phyloP scores from a whole-genome alignment of 352 stramenopile genomes.

The Thalassiosira livingstoniorum region DNA sequence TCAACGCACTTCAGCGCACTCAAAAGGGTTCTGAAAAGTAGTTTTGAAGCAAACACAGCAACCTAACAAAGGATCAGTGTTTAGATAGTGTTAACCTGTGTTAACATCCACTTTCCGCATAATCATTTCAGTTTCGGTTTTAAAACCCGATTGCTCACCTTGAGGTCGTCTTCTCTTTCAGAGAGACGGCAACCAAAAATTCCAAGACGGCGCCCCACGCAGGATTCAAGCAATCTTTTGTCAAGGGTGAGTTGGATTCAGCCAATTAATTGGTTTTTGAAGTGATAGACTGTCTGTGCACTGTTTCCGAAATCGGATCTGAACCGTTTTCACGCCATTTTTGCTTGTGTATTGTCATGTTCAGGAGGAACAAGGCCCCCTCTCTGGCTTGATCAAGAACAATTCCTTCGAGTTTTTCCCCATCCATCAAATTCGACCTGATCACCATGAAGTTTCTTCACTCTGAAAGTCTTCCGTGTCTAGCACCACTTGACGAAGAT shows the following conservation, averaged over 20 bases:
- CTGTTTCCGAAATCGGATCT: not conserved
- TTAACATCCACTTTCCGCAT: too few relatives aligned
- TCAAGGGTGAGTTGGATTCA: conserved; percentile 36
- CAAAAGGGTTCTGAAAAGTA: too few relatives aligned
- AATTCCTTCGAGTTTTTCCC: not conserved
- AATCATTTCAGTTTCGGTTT: not conserved
- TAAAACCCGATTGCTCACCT: not conserved
- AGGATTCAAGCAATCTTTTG: conserved; percentile 48
- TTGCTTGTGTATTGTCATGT: conserved; percentile 1
- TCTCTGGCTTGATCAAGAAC: not conserved
- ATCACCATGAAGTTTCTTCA: conserved; percentile 48
- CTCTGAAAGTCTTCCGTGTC: conserved; percentile 40
- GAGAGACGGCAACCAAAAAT: conserved; percentile 31
- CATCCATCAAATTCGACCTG: conserved; percentile 7
- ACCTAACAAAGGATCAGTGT: too few relatives aligned
- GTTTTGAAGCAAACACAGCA: too few relatives aligned
- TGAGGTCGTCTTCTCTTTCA: conserved; percentile 32
- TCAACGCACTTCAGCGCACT: too few relatives aligned
- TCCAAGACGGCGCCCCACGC: conserved; percentile 34
- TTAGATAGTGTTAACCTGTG: too few relatives aligned
- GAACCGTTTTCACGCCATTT: not conserved
- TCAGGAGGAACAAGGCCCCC: conserved; percentile 32
- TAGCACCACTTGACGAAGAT: conserved; percentile 40
- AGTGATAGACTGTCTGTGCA: not conserved
- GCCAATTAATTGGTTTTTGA: not conserved